Conservation (phyloP, 352 stramenopile species). For the Aphanomyces invadans region DNA sequence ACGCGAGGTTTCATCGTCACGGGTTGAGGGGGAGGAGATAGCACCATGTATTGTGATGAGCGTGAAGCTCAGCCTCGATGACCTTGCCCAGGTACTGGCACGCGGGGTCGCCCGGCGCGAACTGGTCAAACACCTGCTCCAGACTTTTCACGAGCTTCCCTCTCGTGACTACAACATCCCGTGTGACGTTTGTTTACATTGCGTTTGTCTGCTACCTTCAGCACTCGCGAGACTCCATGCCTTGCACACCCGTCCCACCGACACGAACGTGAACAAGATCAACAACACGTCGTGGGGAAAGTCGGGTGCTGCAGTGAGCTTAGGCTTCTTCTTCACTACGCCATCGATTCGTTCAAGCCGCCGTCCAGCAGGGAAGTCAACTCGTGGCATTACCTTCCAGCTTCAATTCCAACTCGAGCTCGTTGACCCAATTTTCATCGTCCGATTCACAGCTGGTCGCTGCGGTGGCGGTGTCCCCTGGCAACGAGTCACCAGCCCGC, state of each 20-base stretch:
- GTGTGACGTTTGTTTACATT: background rate
- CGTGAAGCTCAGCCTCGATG: slow-evolving; percentile 18
- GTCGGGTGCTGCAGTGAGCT: slow-evolving; percentile 30
- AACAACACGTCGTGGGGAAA: slow-evolving; percentile 69
- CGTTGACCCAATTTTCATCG: slow-evolving; percentile 45
- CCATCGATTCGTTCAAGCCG: slow-evolving; percentile 1
- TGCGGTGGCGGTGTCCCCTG: background rate
- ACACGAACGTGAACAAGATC: slow-evolving; percentile 55
- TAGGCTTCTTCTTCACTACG: background rate
- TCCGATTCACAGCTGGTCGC: slow-evolving; percentile 14
- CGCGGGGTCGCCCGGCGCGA: slow-evolving; percentile 33
- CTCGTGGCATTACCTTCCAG: slow-evolving; percentile 32
- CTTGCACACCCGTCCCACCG: slow-evolving; percentile 72
- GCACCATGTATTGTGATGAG: slow-evolving; percentile 3
- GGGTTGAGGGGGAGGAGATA: background rate
- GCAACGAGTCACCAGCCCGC: background rate
- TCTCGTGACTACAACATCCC: slow-evolving; percentile 35
- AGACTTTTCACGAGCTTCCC: slow-evolving; percentile 53
- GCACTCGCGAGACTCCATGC: slow-evolving; percentile 69
- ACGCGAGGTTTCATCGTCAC: too few relatives aligned
- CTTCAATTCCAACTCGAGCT: slow-evolving; percentile 61
- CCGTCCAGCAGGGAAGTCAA: too few relatives aligned
- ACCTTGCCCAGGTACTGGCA: background rate
- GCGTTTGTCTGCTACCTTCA: slow-evolving; percentile 32
- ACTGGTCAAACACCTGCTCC: slow-evolving; percentile 42